Base-by-base conservation (phyloP, 2,329 filamentous ascomycete genomes). In the Sarocladium kiliense region DNA sequence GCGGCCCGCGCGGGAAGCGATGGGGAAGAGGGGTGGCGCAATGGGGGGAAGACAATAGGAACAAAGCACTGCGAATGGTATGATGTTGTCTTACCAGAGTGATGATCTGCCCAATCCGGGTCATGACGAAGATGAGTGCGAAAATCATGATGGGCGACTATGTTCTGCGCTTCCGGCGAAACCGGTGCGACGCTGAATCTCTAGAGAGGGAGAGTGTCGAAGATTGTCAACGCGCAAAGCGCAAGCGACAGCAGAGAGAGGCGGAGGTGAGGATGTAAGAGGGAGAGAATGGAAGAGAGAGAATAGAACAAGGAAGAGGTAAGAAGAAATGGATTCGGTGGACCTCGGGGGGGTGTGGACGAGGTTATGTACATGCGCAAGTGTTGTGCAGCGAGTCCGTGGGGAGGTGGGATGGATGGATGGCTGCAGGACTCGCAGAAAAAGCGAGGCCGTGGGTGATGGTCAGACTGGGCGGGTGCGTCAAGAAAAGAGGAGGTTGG, bases 121-220 rank as follows among this genome's bases (percentile, higher is more conserved):
- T 84, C 62, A 79, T 80, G 68, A 81, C 75, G 71, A 87, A 87
- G 61, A 85, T 73, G 59, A 86, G 66, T 60, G 80, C 82, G 71
- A 85, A 85, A 44, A 86, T 59, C 84, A 87, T 86, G 61, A 63
- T 72, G 71, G 60, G 62, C 62, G 58, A 32, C 18, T 53, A n/a
- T 50, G 19, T 34, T 27, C 14, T 21, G 47, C 19, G 42, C 25
- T 25, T 45, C 42, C 11, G 42, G 19, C 19, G 6, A 27, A 11
- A 16, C 19, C 19, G 25, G 25, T 25, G 19, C 19, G n/a, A 19
- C 42, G 30, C 12, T 32, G 30, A 7, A 32, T 32, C 12, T 32
- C 12, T 32, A 32, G 30, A 45, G 41, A 45, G 19, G 18, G 23
- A 23, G 21, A 12, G n/a, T 26, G 41, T 14, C 41, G 41, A 45